Conservation (phyloP, 495 filamentous ascomycete species). For the Neurospora pannonica region DNA sequence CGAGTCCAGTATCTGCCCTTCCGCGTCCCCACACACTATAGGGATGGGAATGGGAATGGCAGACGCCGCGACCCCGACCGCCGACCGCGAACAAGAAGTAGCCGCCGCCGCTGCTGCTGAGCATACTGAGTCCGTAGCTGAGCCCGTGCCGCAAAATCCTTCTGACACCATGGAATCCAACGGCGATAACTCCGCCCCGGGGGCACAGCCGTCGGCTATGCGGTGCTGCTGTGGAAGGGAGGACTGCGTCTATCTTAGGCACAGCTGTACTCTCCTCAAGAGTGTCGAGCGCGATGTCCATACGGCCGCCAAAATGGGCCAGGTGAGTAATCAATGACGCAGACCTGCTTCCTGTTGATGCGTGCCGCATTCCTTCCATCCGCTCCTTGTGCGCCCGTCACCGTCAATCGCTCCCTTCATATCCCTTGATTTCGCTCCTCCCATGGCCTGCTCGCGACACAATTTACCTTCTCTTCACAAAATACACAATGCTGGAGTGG, state of each 20-base stretch:
- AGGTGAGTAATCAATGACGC: conserved; percentile 48
- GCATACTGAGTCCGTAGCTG: neutral
- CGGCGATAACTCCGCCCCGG: conserved; percentile 5
- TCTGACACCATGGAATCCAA: conserved; percentile 9
- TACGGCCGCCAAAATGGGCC: conserved; percentile 74
- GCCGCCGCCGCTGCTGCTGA: neutral
- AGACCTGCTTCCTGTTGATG: neutral
- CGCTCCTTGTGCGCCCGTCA: neutral
- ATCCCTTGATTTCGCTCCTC: neutral
- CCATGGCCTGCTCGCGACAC: neutral
- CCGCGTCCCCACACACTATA: neutral
- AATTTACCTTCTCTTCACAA: neutral
- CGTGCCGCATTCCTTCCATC: neutral
- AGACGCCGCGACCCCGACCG: conserved; percentile 1
- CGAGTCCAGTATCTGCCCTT: neutral
- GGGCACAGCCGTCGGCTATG: conserved; percentile 10
- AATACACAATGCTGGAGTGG: neutral
- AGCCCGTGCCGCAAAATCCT: neutral
- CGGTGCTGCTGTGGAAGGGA: conserved; percentile 76
- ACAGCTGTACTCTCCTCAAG: conserved; percentile 68
- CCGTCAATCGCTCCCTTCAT: neutral
- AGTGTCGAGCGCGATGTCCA: conserved; percentile 79
- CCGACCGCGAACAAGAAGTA: neutral
- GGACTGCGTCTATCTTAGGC: conserved; percentile 70
- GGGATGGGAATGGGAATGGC: conserved; percentile 16